phyloP scores from a whole-genome alignment of 495 filamentous ascomycete species.

The Jackrogersella multiformis region DNA sequence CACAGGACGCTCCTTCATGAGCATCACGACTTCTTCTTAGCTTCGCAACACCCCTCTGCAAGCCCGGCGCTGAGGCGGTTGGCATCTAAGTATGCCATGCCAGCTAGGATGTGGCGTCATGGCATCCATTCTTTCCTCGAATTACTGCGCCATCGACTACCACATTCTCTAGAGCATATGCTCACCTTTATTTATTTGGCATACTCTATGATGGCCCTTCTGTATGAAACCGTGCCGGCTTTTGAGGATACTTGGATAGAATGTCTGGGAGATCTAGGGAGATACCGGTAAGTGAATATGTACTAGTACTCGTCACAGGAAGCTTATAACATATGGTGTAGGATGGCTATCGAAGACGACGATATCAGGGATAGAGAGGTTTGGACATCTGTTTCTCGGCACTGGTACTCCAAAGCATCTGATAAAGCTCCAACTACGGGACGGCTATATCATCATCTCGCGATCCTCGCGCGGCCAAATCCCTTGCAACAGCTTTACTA shows the following conservation, averaged over 20 bases:
- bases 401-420: constrained; percentile 81
- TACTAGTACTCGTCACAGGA: background rate
- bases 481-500: constrained; percentile 75
- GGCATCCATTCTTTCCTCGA: constrained; percentile 85
- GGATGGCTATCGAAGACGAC: constrained; percentile 77
- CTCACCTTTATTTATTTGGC: constrained; percentile 81
- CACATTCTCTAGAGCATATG: constrained; percentile 79
- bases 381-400: constrained; percentile 75
- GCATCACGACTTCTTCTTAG: constrained; percentile 84
- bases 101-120: constrained; percentile 85
- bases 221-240: constrained; percentile 73
- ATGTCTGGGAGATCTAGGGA: constrained; percentile 76
- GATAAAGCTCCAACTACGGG: constrained; percentile 73
- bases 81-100: constrained; percentile 81
- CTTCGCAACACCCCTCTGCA: constrained; percentile 78
- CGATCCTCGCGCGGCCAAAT: constrained; percentile 76
- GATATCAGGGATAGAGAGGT: constrained; percentile 72
- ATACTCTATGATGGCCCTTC: constrained; percentile 76
- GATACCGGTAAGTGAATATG: constrained; percentile 43
- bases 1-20: constrained; percentile 79
- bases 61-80: constrained; percentile 65
- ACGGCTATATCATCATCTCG: constrained; percentile 81
- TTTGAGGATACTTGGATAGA: constrained; percentile 88
- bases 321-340: constrained; percentile 20
- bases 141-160: constrained; percentile 73